phyloP scores from a whole-genome alignment of 140 eudicot genomes.

The Bidens hawaiensis region DNA sequence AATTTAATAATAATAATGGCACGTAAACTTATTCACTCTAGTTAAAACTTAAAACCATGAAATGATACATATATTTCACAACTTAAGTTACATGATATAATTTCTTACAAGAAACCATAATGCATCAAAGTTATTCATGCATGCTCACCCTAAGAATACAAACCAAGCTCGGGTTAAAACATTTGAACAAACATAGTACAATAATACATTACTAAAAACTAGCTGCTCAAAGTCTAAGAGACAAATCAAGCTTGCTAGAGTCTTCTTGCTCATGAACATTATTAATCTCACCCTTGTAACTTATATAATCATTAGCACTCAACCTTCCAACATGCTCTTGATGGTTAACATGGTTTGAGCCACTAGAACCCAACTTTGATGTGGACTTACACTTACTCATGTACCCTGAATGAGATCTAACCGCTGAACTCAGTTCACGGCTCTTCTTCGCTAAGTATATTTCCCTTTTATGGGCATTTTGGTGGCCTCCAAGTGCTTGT shows the following conservation, averaged over 20 bases:
- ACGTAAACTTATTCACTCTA: neutral
- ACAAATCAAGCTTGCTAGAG: slow-evolving; percentile 51
- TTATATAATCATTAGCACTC: slow-evolving; percentile 13
- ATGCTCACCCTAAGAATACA: neutral
- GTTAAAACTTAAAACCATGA: neutral
- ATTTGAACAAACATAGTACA: neutral
- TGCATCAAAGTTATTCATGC: neutral
- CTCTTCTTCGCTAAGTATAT: slow-evolving; percentile 22
- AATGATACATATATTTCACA: neutral
- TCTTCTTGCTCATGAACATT: slow-evolving; percentile 34
- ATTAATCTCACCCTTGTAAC: slow-evolving; percentile 17
- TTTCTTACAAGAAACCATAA: neutral
- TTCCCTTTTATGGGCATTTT: slow-evolving; percentile 35
- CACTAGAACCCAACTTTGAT: slow-evolving; percentile 11
- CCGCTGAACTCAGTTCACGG: slow-evolving; percentile 3
- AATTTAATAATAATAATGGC: neutral
- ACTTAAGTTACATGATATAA: neutral
- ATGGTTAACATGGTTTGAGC: slow-evolving; percentile 11
- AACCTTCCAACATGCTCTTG: slow-evolving; percentile 22
- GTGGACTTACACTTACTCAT: slow-evolving; percentile 1
- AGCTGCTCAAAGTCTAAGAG: slow-evolving; percentile 47
- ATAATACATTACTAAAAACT: neutral
- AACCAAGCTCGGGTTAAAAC: neutral
- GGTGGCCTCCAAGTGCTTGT: slow-evolving; percentile 39
- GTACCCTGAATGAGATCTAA: slow-evolving; percentile 19